Evolutionary conservation across 805 yeast genomes (phyloP), one percentile per base, ranked within the genome.

Genomic region (Pachysolen tannophilus): DNA sequence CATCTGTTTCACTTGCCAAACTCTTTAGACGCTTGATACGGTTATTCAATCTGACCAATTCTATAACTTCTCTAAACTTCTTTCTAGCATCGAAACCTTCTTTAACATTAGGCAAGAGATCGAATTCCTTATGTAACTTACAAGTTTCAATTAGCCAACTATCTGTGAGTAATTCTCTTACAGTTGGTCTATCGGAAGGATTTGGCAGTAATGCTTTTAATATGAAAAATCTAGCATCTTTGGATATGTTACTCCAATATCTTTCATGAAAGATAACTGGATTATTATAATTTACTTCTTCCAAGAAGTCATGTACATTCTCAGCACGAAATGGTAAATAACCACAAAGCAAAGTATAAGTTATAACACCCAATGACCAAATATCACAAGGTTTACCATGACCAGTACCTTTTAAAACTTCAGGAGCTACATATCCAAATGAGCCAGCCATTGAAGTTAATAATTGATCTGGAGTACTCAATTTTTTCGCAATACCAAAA

Each of bases 361-460:
- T 75, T 30, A 90, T 85, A 7, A 90, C 94, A 24, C 98, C 98
- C 26, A 90, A 53, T 2, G 95, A 82, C 98, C 98, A 90, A 37
- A 90, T 73, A 55, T 90, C 98, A 60, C 96, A 90, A 1, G 96
- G 90, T 49, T 83, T 85, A 26, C 96, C 95, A 58, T 90, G 97
- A 7, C 96, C 97, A 26, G 67, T 64, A 11, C 82, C 78, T 28
- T 77, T 60, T 26, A 90, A 69, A 6, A 90, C 87, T 52, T 90
- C 98, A 1, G 98, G 98, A 0, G 97, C 97, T 23, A 95, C 96
- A 55, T 90, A 90, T 2, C 98, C 97, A 58, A 85, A 78, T 1
- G 95, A 83, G 8, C 42, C 43, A 1, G 95, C 95, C 28, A 83
- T 78, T 16, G 80, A 64, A 21, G 69, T 75, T 40, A 85, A 63